A percentile compares a stretch with the other conserved stretches of the same genome.
phyloP scores from a whole-genome alignment of 2,329 filamentous ascomycete genomes.

The Stachybotrys chlorohalonatus region DNA sequence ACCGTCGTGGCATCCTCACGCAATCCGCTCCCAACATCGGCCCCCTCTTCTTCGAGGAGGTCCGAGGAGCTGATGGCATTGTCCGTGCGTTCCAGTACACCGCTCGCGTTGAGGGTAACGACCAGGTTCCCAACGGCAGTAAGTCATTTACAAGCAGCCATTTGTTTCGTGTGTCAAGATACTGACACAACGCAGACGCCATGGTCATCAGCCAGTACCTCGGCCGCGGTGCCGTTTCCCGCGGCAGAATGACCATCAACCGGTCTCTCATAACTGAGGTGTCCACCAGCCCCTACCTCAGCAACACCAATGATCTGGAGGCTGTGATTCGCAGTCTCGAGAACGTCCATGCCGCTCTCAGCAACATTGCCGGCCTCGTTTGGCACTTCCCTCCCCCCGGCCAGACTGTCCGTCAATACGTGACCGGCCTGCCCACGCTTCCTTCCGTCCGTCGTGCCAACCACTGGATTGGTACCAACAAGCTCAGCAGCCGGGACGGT shows the following conservation, averaged over 20 bases:
- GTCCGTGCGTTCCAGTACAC: slow-evolving; percentile 58
- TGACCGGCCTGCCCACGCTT: slow-evolving; percentile 23
- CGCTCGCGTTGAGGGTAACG: slow-evolving; percentile 51
- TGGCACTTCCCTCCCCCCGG: slow-evolving; percentile 39
- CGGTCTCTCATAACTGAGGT: slow-evolving; percentile 48
- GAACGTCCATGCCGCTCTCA: slow-evolving; percentile 45
- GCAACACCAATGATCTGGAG: slow-evolving; percentile 46
- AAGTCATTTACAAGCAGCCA: slow-evolving; percentile 7
- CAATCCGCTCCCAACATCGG: slow-evolving; percentile 59
- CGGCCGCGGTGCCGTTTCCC: slow-evolving; percentile 52
- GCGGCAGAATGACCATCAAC: slow-evolving; percentile 53
- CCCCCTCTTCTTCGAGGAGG: slow-evolving; percentile 45
- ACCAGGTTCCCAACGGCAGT: slow-evolving; percentile 18
- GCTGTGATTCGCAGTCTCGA: slow-evolving; percentile 56
- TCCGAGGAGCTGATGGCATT: slow-evolving; percentile 48
- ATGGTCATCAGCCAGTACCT: slow-evolving; percentile 54
- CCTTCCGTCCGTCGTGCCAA: slow-evolving; percentile 33
- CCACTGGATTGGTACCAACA: slow-evolving; percentile 51
- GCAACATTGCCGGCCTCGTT: slow-evolving; percentile 43
- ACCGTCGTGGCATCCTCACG: slow-evolving; percentile 50
- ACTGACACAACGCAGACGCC: slow-evolving; percentile 24
- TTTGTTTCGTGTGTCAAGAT: neutral
- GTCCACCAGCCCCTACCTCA: slow-evolving; percentile 49
- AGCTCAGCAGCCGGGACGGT: slow-evolving; percentile 44
- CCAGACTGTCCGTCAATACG: slow-evolving; percentile 45